Conservation (phyloP, 2,329 filamentous ascomycete species). For the Neofusicoccum sp. region DNA sequence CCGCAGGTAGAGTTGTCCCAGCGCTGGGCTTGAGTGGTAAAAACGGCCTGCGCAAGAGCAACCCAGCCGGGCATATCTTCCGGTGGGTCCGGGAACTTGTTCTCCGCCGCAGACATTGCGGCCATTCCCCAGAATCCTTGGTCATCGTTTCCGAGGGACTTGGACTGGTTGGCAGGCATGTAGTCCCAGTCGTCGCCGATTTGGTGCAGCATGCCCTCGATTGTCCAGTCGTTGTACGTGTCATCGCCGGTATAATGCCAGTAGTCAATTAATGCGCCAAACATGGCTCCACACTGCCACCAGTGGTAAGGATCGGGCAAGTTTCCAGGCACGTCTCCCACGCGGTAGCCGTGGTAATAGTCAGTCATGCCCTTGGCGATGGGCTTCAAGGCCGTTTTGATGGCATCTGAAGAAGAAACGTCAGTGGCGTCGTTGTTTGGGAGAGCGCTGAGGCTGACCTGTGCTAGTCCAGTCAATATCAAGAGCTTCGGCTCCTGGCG, state of each 20-base stretch:
- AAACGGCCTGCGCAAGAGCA: conserved; percentile 38
- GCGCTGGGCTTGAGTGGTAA: conserved; percentile 40
- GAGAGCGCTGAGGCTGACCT: neutral
- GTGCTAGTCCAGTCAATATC: conserved; percentile 7
- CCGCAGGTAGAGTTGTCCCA: conserved; percentile 41
- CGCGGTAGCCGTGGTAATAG: conserved; percentile 63
- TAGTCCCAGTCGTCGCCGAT: conserved; percentile 40
- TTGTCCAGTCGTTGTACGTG: conserved; percentile 23
- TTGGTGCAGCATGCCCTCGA: conserved; percentile 26
- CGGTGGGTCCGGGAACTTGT: conserved; percentile 70
- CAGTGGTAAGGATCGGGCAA: conserved; percentile 33
- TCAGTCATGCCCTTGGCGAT: conserved; percentile 50
- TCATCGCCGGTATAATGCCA: conserved; percentile 28
- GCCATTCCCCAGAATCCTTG: conserved; percentile 83
- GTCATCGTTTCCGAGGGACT: conserved; percentile 53
- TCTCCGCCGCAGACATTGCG: conserved; percentile 76
- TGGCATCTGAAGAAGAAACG: conserved; percentile 52
- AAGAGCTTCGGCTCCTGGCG: neutral
- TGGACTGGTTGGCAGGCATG: conserved; percentile 42
- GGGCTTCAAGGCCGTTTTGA: conserved; percentile 63
- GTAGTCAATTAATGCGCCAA: conserved; percentile 22
- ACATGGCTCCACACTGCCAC: conserved; percentile 30
- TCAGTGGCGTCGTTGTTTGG: neutral
- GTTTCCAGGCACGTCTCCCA: conserved; percentile 58
- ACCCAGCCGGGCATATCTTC: conserved; percentile 35